These are phyloP conservation scores for Talaromyces proteolyticus DNA, from an alignment of 495 filamentous ascomycete genomes.

Conservation along the genomic window DNA sequence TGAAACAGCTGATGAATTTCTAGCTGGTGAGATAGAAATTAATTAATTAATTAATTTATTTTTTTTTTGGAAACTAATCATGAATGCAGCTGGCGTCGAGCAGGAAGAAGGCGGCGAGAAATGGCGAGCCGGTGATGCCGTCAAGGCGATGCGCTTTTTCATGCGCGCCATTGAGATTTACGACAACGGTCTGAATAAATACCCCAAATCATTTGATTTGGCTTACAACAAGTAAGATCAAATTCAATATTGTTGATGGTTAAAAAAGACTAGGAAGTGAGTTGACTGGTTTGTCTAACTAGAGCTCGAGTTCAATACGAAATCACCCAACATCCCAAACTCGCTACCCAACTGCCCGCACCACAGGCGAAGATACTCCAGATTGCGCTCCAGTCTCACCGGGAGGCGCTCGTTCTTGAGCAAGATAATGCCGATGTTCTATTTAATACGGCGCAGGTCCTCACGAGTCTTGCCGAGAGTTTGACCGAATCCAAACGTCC, in stretches of 20 bases:
- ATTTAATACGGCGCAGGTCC: conserved; percentile 65
- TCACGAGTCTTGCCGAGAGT: conserved; percentile 57
- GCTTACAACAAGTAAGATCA: conserved; percentile 64
- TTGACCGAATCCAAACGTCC: conserved; percentile 42
- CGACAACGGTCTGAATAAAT: conserved; percentile 50
- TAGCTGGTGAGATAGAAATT: conserved; percentile 36
- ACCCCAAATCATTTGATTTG: conserved; percentile 57
- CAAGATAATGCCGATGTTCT: conserved; percentile 58
- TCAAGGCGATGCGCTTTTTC: conserved; percentile 64
- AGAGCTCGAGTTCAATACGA: conserved; percentile 62
- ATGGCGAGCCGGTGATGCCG: conserved; percentile 66
- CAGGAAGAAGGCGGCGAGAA: conserved; percentile 67
- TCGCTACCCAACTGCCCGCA: conserved; percentile 48
- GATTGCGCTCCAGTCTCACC: conserved; percentile 54
- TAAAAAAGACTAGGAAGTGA: background rate
- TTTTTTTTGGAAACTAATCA: conserved; percentile 13
- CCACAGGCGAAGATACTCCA: conserved; percentile 45
- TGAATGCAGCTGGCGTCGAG: conserved; percentile 52
- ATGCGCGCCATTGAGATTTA: conserved; percentile 60
- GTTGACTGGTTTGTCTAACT: background rate
- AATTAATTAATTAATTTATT: background rate
- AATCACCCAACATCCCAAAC: conserved; percentile 53
- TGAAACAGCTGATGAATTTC: conserved; percentile 55
- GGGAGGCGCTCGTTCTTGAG: conserved; percentile 50
- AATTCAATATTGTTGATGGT: too few relatives aligned